phyloP scores from a whole-genome alignment of 495 filamentous ascomycete genomes.

The Xylona heveae region DNA sequence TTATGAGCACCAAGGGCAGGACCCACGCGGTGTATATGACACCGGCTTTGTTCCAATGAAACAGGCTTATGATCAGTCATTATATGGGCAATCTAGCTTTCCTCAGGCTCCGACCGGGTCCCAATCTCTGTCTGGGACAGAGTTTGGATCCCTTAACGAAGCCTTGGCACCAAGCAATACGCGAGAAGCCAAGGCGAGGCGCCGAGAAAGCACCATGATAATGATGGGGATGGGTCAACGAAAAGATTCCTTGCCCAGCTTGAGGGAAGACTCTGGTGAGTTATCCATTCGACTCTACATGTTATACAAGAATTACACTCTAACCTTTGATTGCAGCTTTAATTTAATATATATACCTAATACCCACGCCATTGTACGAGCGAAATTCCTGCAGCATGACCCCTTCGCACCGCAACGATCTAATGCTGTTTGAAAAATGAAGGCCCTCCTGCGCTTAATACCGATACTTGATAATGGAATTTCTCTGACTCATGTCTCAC shows the following conservation, averaged over 20 bases:
- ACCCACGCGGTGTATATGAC: slow-evolving; percentile 16
- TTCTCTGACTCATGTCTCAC: too few relatives aligned
- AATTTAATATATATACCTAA: not conserved
- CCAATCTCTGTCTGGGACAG: not conserved
- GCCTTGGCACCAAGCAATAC: not conserved
- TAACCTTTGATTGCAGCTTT: not conserved
- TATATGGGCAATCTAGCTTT: not conserved
- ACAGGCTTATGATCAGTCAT: slow-evolving; percentile 29
- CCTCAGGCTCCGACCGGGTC: not conserved
- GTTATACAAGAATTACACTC: not conserved
- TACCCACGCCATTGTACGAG: too few relatives aligned
- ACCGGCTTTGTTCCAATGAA: slow-evolving; percentile 42
- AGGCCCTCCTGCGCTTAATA: too few relatives aligned
- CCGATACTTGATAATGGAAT: too few relatives aligned
- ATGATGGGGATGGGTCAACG: slow-evolving; percentile 1
- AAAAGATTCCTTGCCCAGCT: slow-evolving; percentile 2
- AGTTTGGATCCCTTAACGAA: slow-evolving; percentile 1
- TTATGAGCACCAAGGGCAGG: slow-evolving; percentile 7
- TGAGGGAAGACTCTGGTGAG: slow-evolving; percentile 12
- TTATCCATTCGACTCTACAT: slow-evolving; percentile 3
- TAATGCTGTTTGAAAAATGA: too few relatives aligned
- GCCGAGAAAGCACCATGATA: slow-evolving; percentile 4
- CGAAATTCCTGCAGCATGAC: too few relatives aligned
- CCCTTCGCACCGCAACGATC: too few relatives aligned
- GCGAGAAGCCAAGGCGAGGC: not conserved